Conservation (phyloP, 139 green algal genomes). For the Coccomyxa sp. region DNA sequence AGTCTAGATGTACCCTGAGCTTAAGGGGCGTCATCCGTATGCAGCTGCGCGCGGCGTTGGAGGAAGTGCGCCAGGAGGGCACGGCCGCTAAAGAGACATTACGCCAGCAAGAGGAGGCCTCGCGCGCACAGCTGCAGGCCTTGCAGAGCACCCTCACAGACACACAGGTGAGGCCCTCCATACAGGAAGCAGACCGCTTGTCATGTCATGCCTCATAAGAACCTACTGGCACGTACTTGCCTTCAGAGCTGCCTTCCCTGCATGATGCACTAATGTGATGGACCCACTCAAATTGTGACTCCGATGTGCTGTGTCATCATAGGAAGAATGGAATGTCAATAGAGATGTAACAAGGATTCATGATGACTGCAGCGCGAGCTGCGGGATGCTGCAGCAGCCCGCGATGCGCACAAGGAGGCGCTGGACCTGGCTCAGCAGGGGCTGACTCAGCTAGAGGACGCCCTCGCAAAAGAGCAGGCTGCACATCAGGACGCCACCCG, state of each 20-base stretch:
- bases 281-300: too few species aligned
- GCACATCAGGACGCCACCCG: constrained; percentile 2
- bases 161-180: neutral
- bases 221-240: too few species aligned
- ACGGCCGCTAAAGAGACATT: neutral
- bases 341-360: too few species aligned
- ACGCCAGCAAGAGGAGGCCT: neutral
- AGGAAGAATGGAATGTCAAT: too few species aligned
- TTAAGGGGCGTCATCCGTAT: too few species aligned
- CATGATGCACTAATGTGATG: too few species aligned
- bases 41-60: neutral
- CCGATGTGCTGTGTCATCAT: too few species aligned
- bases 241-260: too few species aligned
- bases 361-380: too few species aligned
- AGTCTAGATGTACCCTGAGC: too few species aligned
- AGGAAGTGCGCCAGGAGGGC: neutral
- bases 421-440: constrained; percentile 2
- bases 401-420: constrained; percentile 7
- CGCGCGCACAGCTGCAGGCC: neutral
- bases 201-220: neutral
- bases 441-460: neutral
- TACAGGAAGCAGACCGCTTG: neutral
- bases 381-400: neutral
- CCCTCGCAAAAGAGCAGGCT: constrained; percentile 21
- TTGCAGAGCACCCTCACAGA: neutral